Percentiles rank a stretch among this genome's conserved stretches.
phyloP scores from a whole-genome alignment of 2,329 filamentous ascomycete genomes.

The Calonectria fujianensis region DNA sequence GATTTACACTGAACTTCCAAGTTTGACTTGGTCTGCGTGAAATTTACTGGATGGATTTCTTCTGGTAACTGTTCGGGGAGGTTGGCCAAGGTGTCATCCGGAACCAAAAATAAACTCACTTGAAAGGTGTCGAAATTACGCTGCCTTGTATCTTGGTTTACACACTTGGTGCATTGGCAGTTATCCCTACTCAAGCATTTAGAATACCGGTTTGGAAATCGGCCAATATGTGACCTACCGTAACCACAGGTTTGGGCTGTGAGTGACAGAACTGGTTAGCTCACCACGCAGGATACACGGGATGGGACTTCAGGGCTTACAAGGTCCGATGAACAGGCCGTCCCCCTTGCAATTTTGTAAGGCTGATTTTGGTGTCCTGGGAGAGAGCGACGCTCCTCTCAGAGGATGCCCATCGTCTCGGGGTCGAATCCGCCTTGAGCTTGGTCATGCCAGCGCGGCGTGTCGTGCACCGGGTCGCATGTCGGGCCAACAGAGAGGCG shows the following conservation, averaged over 20 bases:
- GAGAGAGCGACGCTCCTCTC: constrained; percentile 41
- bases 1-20: constrained; percentile 60
- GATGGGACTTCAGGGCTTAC: constrained; percentile 42
- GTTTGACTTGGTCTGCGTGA: constrained; percentile 54
- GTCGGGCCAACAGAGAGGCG: constrained; percentile 42
- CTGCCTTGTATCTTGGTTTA: constrained; percentile 66
- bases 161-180: constrained; percentile 64
- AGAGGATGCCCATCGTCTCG: constrained; percentile 40
- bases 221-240: constrained; percentile 48
- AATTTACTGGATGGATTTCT: constrained; percentile 55
- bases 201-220: constrained; percentile 34
- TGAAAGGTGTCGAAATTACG: constrained; percentile 65
- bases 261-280: constrained; percentile 39
- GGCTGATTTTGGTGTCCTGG: constrained; percentile 42
- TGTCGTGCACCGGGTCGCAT: constrained; percentile 34
- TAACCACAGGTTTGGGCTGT: constrained; percentile 56
- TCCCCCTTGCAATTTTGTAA: constrained; percentile 37
- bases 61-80: constrained; percentile 56
- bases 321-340: constrained; percentile 41
- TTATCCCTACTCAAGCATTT: constrained; percentile 60
- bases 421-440: constrained; percentile 28
- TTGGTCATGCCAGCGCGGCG: constrained; percentile 22
- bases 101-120: constrained; percentile 49
- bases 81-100: background rate
- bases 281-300: background rate